Evolutionary conservation across 73 alveolate species (phyloP), one percentile per base, ranked within the genome.

Genomic region (Uronychia setigera): DNA sequence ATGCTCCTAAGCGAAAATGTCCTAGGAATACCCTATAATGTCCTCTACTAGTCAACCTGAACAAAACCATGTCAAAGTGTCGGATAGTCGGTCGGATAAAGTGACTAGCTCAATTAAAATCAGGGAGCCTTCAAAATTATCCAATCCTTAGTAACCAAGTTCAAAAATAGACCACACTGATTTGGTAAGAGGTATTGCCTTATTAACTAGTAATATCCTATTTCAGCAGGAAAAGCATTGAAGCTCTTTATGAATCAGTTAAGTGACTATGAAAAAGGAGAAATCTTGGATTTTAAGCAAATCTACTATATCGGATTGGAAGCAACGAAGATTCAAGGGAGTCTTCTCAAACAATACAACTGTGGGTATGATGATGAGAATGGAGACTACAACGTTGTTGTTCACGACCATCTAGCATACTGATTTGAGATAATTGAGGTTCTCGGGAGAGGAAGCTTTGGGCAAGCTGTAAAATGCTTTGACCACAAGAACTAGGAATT

Each of bases 321-420:
- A 59, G 91, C 94, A 27, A 26, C 46, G 1, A 93, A 93, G 74
- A 87, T 93, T 30, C 88, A 91, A 35, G 97, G 95, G 59, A 79
- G 92, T 58, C 92, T 94, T 14, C 80, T 76, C 33, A 57, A 87
- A 1, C 83, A 78, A 1, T 80, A 80, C 30, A 87, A 87, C 86
- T 80, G 83, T 87, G 93, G 93, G 28, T 87, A 79, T 58, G 93
- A 87, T 81, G 93, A 87, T 30, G 87, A 87, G 26, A 32, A 85
- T 5, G 93, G 93, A 19, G 93, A 87, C 58, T 87, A 87, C 58
- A 19, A 58, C 29, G 83, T 81, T 25, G 93, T 91, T 28, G 74
- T 92, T 77, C 92, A 88, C 87, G 92, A 84, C 83, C 99, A 90
- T 57, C 33, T 90, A 26, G 90, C 93, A 32, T 90, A 90, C 60